Evolutionary conservation across 1,284 basidiomycete species (phyloP), one percentile per base, ranked within the genome.

Genomic region (Inonotus hispidus): DNA sequence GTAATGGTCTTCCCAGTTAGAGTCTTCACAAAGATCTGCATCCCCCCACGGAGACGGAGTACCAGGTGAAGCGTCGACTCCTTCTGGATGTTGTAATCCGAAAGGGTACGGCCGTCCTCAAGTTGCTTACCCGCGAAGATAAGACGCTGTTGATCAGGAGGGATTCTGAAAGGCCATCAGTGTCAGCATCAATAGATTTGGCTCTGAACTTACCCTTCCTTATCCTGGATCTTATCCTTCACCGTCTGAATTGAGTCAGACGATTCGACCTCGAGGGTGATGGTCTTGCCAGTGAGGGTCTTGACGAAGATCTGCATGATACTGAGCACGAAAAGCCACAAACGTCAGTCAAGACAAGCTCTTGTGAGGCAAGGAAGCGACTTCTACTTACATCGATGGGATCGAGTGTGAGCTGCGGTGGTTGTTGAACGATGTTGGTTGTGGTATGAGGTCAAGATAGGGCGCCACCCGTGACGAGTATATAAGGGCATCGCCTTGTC

Each of bases 261-360:
- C 3, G 85, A 87, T 73, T 89, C 87, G 23, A 95, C 92, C 75
- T 95, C 92, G 35, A 94, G 79, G n/a, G 93, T 95, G 75, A 96
- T 95, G 13, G 93, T 95, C 84, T 95, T 96, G 54, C 94, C 93
- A 16, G 93, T 95, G 62, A 95, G 78, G 61, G 86, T 89, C 78
- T 93, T 93, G 64, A 93, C 91, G 70, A 93, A 92, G 69, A 92
- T 92, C 69, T 92, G 90, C 90, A 92, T 92, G 27, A 92, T 92
- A 70, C 92, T 92, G 74, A 92, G 89, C 57, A 94, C 85, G 75
- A 37, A 10, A 37, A 27, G 47, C 25, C n/a, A 66, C 95, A 85
- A 50, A 85, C 84, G 61, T 67, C 81, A 74, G 72, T 78, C 77
- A 79, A 19, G 62, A 80, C 76, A 66, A 81, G 57, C 1, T 65